Conservation (phyloP, 2,329 filamentous ascomycete species). For the Metarhizium robertsii region DNA sequence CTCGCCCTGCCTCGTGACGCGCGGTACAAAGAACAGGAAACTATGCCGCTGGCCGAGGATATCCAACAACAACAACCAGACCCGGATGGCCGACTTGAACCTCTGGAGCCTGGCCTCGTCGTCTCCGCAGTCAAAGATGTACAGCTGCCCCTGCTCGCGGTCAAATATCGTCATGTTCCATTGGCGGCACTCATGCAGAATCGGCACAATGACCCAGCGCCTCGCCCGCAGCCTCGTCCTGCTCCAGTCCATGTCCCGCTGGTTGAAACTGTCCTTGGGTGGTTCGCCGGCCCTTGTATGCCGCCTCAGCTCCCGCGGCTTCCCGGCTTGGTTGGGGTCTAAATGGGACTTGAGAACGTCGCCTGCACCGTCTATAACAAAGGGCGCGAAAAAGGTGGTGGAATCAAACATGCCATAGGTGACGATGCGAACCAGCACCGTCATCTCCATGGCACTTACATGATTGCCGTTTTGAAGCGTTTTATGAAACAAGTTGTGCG, state of each 20-base stretch:
- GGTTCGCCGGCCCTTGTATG: neutral
- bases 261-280: slow-evolving; percentile 3
- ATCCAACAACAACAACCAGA: slow-evolving; percentile 14
- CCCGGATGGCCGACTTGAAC: slow-evolving; percentile 8
- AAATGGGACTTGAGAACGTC: neutral
- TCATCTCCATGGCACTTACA: slow-evolving; percentile 3
- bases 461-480: neutral
- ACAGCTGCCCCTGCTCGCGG: slow-evolving; percentile 9
- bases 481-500: slow-evolving; percentile 8
- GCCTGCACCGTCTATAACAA: neutral
- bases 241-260: slow-evolving; percentile 2
- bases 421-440: slow-evolving; percentile 7
- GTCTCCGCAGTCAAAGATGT: slow-evolving; percentile 12
- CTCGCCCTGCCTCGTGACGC: slow-evolving; percentile 1
- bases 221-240: slow-evolving; percentile 1
- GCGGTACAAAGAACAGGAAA: slow-evolving; percentile 11
- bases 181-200: slow-evolving; percentile 5
- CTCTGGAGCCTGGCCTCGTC: slow-evolving; percentile 4
- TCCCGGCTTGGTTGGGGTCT: neutral
- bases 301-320: neutral
- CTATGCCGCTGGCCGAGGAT: slow-evolving; percentile 8
- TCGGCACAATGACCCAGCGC: slow-evolving; percentile 11
- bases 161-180: slow-evolving; percentile 16
- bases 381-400: slow-evolving; percentile 6
- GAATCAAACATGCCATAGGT: slow-evolving; percentile 13